Evolutionary conservation across 306 rosid species (phyloP).

Genomic region (Citrullus amarus): DNA sequence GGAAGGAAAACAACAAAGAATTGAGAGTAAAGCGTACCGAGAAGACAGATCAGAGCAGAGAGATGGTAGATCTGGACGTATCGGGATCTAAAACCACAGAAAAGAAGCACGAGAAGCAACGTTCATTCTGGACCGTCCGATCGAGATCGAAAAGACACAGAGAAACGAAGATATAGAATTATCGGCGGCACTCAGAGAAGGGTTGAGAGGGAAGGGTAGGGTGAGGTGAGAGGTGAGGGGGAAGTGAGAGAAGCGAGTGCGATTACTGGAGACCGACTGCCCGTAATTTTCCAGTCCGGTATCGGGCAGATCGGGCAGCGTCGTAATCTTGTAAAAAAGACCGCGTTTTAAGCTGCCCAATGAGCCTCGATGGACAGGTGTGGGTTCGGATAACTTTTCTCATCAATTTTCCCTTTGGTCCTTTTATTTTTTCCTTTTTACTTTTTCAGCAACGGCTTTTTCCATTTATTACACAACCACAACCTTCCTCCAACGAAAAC

Average conservation of each 20-base stretch:
- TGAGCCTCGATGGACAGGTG: constrained; percentile 8
- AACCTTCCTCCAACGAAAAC: background rate
- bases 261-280: constrained; percentile 19
- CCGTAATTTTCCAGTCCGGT: constrained; percentile 12
- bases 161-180: constrained; percentile 1
- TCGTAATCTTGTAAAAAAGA: constrained; percentile 2
- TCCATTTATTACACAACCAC: background rate
- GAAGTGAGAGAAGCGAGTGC: constrained; percentile 13
- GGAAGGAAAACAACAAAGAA: background rate
- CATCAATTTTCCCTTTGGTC: background rate
- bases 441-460: background rate
- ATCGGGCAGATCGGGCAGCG: constrained; percentile 20
- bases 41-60: constrained; percentile 10
- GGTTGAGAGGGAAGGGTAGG: background rate
- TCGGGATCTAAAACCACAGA: constrained; percentile 5
- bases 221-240: background rate
- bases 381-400: constrained; percentile 3
- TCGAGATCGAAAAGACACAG: constrained; percentile 1
- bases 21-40: constrained; percentile 1
- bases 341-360: constrained; percentile 16
- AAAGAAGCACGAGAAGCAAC: background rate
- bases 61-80: constrained; percentile 14
- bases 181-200: background rate
- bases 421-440: background rate
- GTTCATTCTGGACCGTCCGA: constrained; percentile 18